Percentiles rank a stretch among this genome's conserved stretches.
These are phyloP conservation scores for Penstemon davidsonii DNA, from an alignment of 257 asterid species.

Conservation along the genomic window DNA sequence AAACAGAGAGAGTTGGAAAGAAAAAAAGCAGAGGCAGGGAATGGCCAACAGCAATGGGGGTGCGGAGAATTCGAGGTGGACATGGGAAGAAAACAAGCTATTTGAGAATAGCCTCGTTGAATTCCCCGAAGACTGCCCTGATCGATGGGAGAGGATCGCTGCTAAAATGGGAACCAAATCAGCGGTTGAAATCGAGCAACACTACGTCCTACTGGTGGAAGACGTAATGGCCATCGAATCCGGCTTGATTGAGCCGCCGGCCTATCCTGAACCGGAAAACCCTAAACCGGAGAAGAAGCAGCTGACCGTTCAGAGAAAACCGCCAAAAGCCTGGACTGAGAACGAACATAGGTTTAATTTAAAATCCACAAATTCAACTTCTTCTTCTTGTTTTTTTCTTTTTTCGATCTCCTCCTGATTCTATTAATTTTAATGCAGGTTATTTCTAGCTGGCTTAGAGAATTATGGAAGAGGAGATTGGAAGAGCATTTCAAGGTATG, in stretches of 20 bases:
- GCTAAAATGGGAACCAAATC: slow-evolving; percentile 40
- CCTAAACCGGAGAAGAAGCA: slow-evolving; percentile 37
- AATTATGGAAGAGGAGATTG: slow-evolving; percentile 58
- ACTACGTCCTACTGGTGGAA: slow-evolving; percentile 41
- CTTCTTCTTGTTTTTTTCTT: background rate
- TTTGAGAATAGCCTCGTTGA: slow-evolving; percentile 39
- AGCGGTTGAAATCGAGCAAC: slow-evolving; percentile 42
- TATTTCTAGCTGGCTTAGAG: slow-evolving; percentile 50
- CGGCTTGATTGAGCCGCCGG: slow-evolving; percentile 42
- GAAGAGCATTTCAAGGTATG: slow-evolving; percentile 54
- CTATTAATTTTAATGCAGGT: slow-evolving; percentile 24
- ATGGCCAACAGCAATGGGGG: background rate
- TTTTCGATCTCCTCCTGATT: background rate
- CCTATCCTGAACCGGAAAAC: slow-evolving; percentile 32
- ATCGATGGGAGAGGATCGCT: slow-evolving; percentile 47
- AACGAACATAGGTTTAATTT: slow-evolving; percentile 48
- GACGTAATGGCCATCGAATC: slow-evolving; percentile 51
- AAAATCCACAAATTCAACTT: background rate
- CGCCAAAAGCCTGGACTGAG: slow-evolving; percentile 55
- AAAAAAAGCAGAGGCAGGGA: background rate
- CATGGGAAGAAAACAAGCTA: slow-evolving; percentile 48
- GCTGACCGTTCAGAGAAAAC: slow-evolving; percentile 34
- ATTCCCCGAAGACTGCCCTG: slow-evolving; percentile 33
- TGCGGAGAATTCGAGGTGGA: slow-evolving; percentile 42
- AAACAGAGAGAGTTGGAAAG: no score